These are phyloP conservation scores for Colletotrichum nymphaeae DNA, from an alignment of 2,329 filamentous ascomycete species.

Conservation along the genomic window DNA sequence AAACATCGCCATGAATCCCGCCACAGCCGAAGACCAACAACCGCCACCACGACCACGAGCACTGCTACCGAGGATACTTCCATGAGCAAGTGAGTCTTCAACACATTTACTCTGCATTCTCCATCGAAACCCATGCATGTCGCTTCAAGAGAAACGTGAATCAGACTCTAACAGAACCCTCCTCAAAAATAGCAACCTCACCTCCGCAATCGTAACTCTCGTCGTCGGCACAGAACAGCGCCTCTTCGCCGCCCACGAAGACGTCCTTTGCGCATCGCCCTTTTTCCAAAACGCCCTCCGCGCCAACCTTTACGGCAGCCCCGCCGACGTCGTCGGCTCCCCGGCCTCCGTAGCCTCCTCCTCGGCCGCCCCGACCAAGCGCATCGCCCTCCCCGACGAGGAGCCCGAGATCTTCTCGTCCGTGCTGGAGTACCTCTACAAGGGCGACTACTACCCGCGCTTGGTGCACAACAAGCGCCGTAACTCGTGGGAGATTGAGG, in stretches of 20 bases:
- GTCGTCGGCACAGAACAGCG: constrained; percentile 84
- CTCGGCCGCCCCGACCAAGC: constrained; percentile 57
- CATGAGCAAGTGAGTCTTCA: constrained; percentile 55
- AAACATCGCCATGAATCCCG: constrained; percentile 65
- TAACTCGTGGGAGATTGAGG: constrained; percentile 86
- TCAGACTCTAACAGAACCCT: constrained; percentile 9
- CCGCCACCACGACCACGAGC: constrained; percentile 54
- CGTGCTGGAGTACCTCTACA: constrained; percentile 91
- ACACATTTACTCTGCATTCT: neutral
- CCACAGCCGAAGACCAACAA: constrained; percentile 59
- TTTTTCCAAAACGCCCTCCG: constrained; percentile 79
- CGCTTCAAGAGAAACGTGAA: neutral
- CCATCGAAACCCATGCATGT: neutral
- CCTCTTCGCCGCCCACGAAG: constrained; percentile 92
- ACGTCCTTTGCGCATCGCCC: constrained; percentile 81
- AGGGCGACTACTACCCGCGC: constrained; percentile 91
- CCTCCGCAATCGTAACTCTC: constrained; percentile 81
- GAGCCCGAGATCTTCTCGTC: constrained; percentile 92
- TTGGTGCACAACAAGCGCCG: constrained; percentile 84
- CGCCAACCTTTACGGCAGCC: constrained; percentile 66
- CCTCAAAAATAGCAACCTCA: constrained; percentile 58
- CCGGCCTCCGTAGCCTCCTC: neutral
- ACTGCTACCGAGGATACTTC: constrained; percentile 50
- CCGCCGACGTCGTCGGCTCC: constrained; percentile 56
- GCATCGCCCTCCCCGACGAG: constrained; percentile 84